Evolutionary conservation across 2,329 filamentous ascomycete species (phyloP).

Genomic region (Calonectria multiphialidica): DNA sequence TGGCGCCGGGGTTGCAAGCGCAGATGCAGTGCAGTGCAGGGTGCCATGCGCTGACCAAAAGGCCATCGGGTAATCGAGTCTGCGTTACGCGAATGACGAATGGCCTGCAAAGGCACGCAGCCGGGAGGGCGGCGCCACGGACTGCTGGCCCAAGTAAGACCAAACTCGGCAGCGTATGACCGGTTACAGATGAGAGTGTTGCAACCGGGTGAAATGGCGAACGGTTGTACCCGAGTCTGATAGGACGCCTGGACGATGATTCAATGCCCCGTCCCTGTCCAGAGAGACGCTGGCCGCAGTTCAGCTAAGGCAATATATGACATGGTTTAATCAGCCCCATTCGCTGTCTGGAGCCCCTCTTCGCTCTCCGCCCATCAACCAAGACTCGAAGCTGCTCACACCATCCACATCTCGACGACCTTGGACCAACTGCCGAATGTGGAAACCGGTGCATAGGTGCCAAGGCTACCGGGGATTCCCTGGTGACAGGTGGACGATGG

Average conservation of each 20-base stretch:
- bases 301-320: not conserved
- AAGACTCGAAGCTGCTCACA: not conserved
- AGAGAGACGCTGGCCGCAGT: not conserved
- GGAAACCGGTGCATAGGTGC: not conserved
- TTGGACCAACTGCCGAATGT: not conserved
- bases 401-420: not conserved
- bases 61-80: not conserved
- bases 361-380: not conserved
- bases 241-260: not conserved
- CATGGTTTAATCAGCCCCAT: not conserved
- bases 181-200: not conserved
- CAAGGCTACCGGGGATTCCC: not conserved
- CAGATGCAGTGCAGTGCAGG: not conserved
- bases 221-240: not conserved
- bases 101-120: not conserved
- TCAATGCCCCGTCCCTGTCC: not conserved
- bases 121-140: not conserved
- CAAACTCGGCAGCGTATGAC: not conserved
- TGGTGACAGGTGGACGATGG: not conserved
- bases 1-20: not conserved
- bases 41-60: not conserved
- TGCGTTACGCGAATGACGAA: not conserved
- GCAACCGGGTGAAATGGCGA: not conserved
- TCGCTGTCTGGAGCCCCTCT: not conserved
- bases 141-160: not conserved